These are phyloP conservation scores for Rhizopus arrhizus DNA, from an alignment of 371 early-diverging fungal species.

Conservation along the genomic window DNA sequence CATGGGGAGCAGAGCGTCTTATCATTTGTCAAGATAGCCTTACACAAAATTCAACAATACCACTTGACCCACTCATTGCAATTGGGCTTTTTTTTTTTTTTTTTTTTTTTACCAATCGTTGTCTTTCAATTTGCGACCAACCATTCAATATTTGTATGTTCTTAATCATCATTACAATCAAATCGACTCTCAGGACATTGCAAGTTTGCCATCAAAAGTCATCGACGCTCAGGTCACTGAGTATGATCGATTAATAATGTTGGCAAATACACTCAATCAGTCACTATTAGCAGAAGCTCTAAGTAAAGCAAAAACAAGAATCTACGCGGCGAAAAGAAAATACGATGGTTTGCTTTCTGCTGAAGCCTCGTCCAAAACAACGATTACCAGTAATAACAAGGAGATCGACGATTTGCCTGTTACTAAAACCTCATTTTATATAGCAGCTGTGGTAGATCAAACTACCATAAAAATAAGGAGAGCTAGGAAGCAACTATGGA, in stretches of 20 bases:
- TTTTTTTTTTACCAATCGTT: conserved; percentile 14
- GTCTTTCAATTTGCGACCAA: conserved; percentile 16
- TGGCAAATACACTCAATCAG: conserved; percentile 15
- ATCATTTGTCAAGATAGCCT: conserved; percentile 19
- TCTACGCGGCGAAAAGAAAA: conserved; percentile 3
- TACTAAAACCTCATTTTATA: conserved; percentile 5
- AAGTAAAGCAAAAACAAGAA: conserved; percentile 11
- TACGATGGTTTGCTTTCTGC: conserved; percentile 7
- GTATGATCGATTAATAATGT: conserved; percentile 8
- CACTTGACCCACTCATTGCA: conserved; percentile 15
- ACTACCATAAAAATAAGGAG: neutral
- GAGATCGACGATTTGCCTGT: neutral
- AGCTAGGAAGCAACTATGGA: conserved; percentile 5
- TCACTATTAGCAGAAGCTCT: conserved; percentile 3
- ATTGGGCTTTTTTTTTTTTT: conserved; percentile 17
- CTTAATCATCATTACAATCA: conserved; percentile 2
- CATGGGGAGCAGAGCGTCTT: conserved; percentile 17
- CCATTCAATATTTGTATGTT: conserved; percentile 15
- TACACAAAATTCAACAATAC: conserved; percentile 8
- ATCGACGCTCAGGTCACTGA: conserved; percentile 11
- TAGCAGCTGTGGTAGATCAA: conserved; percentile 1
- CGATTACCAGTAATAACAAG: conserved; percentile 1
- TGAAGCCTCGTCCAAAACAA: conserved; percentile 4
- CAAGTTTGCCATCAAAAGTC: neutral
- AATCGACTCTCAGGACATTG: neutral